Evolutionary conservation across 2,329 filamentous ascomycete genomes (phyloP), one percentile per base, ranked within the genome.

Genomic region (Pezizomycotina sp.): DNA sequence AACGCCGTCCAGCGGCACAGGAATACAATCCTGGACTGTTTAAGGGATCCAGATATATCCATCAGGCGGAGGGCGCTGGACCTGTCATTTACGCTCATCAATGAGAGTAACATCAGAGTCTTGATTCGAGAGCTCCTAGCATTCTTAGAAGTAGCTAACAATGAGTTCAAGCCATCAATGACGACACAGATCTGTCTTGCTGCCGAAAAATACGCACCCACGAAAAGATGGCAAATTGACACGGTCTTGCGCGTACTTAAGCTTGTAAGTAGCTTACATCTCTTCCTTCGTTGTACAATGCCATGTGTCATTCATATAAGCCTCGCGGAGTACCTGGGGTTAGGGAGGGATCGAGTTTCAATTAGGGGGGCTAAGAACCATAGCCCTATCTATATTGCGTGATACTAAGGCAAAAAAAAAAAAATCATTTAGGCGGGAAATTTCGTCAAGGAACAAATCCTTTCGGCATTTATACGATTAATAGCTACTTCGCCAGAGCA

Each of bases 141-240:
- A 5, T 98, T 98, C 66, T 60, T 98, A 39, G 89, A 98, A 57
- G 83, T 92, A 33, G 86, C 91, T 36, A 89, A 98, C 53, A 92
- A 91, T 48, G 89, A 98, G 58, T 98, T 98, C 63, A 98, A 98
- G 62, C 81, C 89, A 5, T 81, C 82, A 34, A 93, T 98, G 84
- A 98, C 89, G 2, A 89, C 77, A 34, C 89, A 98, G 55, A 98
- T 98, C 56, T 89, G 89, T 15, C 82, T 98, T 51, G 89, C 91
- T 7, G 89, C 91, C 5, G 89, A 98, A 58, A 75, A 86, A 48
- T 98, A 82, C 58, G 80, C 89, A 2, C 91, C 89, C 1, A 95
- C 89, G 61, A 95, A 95, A 62, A 69, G 89, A 55, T 98, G 89
- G 89, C 89, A 98, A 55, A 77, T 95, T 49, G 89, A 98, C 54